These are phyloP conservation scores for Phytopythium mirpurense DNA, from an alignment of 352 stramenopile species.

Conservation along the genomic window DNA sequence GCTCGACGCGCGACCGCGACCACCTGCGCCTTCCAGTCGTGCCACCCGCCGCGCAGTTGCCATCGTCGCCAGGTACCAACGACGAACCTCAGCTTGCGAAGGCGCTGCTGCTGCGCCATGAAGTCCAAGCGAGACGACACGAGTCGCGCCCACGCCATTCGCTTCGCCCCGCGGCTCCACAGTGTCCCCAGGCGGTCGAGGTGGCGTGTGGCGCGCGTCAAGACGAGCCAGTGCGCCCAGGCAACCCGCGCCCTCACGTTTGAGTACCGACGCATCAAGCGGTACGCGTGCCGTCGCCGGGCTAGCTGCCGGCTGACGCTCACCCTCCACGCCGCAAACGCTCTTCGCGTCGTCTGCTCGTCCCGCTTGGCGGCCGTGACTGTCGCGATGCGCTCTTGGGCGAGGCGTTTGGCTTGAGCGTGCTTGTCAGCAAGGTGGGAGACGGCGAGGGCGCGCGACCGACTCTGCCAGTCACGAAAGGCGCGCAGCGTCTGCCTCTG, in stretches of 20 bases:
- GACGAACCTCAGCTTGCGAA: background rate
- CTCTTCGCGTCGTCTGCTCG: background rate
- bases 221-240: background rate
- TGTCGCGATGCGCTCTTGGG: background rate
- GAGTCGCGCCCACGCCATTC: background rate
- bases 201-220: background rate
- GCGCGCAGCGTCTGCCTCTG: background rate
- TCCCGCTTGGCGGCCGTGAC: background rate
- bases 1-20: background rate
- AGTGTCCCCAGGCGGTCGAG: background rate
- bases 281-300: background rate
- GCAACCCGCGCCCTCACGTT: background rate
- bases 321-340: background rate
- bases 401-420: background rate
- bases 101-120: background rate
- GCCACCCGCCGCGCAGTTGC: background rate
- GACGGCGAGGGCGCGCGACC: background rate
- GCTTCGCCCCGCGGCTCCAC: background rate
- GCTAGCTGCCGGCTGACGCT: background rate
- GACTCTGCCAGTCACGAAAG: slow-evolving; percentile 1
- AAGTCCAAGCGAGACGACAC: background rate
- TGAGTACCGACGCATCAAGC: background rate
- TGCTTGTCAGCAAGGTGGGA: background rate
- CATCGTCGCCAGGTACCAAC: background rate
- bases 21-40: background rate